Conservation (phyloP, 768 basidiomycete species). For the Rhizopogon sp. region DNA sequence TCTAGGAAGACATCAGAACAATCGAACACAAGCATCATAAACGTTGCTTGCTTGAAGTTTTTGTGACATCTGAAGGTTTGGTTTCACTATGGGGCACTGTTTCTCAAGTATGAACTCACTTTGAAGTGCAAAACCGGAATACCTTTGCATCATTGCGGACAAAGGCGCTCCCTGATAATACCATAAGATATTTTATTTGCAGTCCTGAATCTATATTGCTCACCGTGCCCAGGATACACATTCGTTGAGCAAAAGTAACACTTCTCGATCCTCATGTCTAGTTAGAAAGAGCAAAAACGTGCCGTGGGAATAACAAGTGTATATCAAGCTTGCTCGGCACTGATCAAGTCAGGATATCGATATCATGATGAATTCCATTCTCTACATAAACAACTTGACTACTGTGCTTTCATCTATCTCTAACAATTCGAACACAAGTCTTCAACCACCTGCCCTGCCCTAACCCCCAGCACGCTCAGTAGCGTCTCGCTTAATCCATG, state of each 20-base stretch:
- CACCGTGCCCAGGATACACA: slow-evolving; percentile 96
- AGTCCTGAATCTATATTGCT: slow-evolving; percentile 8
- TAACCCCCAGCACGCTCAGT: slow-evolving; percentile 37
- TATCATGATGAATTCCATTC: too few relatives aligned
- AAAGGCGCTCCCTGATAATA: slow-evolving; percentile 73
- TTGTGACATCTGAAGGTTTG: slow-evolving; percentile 77
- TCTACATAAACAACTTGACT: too few relatives aligned
- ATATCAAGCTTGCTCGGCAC: too few relatives aligned
- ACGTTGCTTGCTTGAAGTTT: slow-evolving; percentile 84
- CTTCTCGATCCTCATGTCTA: slow-evolving; percentile 88
- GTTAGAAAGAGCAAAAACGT: not conserved
- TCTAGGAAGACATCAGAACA: slow-evolving; percentile 34
- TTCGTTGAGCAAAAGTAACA: slow-evolving; percentile 98
- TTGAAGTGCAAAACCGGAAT: slow-evolving; percentile 96
- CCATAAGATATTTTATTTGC: not conserved
- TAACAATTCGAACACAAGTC: slow-evolving; percentile 23
- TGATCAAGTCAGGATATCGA: too few relatives aligned
- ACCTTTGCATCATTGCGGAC: slow-evolving; percentile 98
- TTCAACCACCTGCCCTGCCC: slow-evolving; percentile 43
- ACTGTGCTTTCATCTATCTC: not conserved
- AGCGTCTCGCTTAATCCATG: slow-evolving; percentile 41
- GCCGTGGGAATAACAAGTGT: slow-evolving; percentile 19
- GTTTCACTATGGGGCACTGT: slow-evolving; percentile 4
- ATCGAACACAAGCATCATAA: not conserved
- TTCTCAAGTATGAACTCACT: slow-evolving; percentile 46